Percentiles rank a stretch among this genome's conserved stretches.
These are phyloP conservation scores for Xylaria sp. DNA, from an alignment of 2,329 filamentous ascomycete genomes.

Conservation along the genomic window DNA sequence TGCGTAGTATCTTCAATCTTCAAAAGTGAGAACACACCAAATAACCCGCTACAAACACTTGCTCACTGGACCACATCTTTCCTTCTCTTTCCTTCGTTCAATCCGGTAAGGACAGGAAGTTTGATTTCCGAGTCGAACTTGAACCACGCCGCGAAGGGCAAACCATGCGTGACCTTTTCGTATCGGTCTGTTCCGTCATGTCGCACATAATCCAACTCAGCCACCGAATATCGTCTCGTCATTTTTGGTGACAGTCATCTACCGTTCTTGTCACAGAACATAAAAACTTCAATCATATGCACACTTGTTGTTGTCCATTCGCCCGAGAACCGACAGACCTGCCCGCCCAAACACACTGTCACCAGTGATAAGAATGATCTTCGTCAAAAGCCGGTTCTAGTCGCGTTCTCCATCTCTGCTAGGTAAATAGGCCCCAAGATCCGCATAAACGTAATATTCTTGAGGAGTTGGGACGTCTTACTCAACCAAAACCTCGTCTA, in stretches of 20 bases:
- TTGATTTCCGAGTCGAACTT: constrained; percentile 26
- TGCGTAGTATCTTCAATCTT: constrained; percentile 17
- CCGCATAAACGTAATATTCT: constrained; percentile 8
- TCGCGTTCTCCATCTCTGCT: neutral
- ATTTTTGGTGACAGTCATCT: constrained; percentile 15
- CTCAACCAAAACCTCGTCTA: constrained; percentile 46
- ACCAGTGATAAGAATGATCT: neutral
- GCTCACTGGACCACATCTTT: constrained; percentile 12
- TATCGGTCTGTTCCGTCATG: constrained; percentile 10
- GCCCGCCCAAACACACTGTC: constrained; percentile 1
- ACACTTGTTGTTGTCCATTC: constrained; percentile 10
- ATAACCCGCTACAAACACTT: constrained; percentile 13
- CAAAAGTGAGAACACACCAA: constrained; percentile 27
- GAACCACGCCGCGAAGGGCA: constrained; percentile 23
- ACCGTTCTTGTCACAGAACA: constrained; percentile 8
- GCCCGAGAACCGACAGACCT: neutral
- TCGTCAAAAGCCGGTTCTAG: constrained; percentile 5
- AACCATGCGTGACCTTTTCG: neutral
- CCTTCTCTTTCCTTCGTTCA: constrained; percentile 13
- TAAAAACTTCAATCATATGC: constrained; percentile 26
- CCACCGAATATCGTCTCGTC: constrained; percentile 1
- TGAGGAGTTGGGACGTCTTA: neutral
- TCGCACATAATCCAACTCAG: constrained; percentile 5
- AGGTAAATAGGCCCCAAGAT: neutral
- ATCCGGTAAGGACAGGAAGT: constrained; percentile 40